Evolutionary conservation across 495 filamentous ascomycete species (phyloP).

Genomic region (Pyrenula aspistea): DNA sequence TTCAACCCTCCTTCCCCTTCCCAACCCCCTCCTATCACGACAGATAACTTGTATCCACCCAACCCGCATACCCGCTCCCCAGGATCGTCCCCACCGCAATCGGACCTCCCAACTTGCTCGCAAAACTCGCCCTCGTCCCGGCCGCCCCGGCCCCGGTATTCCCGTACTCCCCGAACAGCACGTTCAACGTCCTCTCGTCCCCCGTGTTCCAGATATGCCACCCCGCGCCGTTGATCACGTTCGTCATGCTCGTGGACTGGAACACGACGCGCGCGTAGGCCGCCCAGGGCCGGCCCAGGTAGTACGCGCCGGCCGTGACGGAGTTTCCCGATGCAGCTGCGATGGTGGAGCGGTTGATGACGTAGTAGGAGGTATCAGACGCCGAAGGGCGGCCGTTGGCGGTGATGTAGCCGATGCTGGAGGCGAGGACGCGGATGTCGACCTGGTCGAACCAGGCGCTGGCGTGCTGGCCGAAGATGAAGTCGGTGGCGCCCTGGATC

Average conservation of each 20-base stretch:
- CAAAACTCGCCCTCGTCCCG: slow-evolving; percentile 47
- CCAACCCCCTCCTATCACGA: slow-evolving; percentile 4
- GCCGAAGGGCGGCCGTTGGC: slow-evolving; percentile 44
- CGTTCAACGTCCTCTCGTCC: slow-evolving; percentile 34
- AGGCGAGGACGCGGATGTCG: slow-evolving; percentile 39
- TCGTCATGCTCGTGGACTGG: slow-evolving; percentile 41
- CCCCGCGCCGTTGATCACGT: slow-evolving; percentile 46
- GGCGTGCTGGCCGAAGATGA: slow-evolving; percentile 53
- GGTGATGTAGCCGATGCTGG: slow-evolving; percentile 38
- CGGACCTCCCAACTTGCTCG: slow-evolving; percentile 28
- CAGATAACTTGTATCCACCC: slow-evolving; percentile 27
- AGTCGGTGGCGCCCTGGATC: slow-evolving; percentile 52
- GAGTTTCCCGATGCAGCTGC: slow-evolving; percentile 30
- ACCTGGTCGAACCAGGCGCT: slow-evolving; percentile 49
- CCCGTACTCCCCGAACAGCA: slow-evolving; percentile 45
- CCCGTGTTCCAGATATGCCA: slow-evolving; percentile 46
- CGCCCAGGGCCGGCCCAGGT: slow-evolving; percentile 56
- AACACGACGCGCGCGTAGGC: slow-evolving; percentile 49
- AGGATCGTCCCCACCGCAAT: slow-evolving; percentile 36
- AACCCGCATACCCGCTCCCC: slow-evolving; percentile 33
- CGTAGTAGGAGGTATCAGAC: slow-evolving; percentile 42
- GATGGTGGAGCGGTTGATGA: slow-evolving; percentile 46
- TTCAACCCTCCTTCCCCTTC: too few species aligned
- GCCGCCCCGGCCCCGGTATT: slow-evolving; percentile 46
- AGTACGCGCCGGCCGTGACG: slow-evolving; percentile 38